Percentiles rank a stretch among this genome's conserved stretches.
phyloP scores from a whole-genome alignment of 805 yeast genomes.

The Candida krabiensis region DNA sequence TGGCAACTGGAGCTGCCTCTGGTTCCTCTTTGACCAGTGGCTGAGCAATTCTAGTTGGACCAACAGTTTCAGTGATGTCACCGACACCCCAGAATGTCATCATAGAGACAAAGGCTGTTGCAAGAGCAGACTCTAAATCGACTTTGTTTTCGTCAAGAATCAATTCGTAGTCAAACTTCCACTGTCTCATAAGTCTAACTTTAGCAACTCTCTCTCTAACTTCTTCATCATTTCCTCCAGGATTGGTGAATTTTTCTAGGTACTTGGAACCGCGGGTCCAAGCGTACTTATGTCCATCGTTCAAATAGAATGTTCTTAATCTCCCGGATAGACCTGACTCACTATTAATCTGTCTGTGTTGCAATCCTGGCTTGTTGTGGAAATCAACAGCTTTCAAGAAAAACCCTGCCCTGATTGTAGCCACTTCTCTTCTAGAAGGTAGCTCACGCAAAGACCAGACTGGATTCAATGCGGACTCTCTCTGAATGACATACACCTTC shows the following conservation, averaged over 20 bases:
- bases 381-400: slow-evolving; percentile 46
- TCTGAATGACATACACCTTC: slow-evolving; percentile 50
- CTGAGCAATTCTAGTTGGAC: slow-evolving; percentile 41
- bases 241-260: slow-evolving; percentile 53
- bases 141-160: slow-evolving; percentile 47
- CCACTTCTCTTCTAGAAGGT: slow-evolving; percentile 48
- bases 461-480: slow-evolving; percentile 46
- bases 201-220: slow-evolving; percentile 52
- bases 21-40: slow-evolving; percentile 5
- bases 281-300: slow-evolving; percentile 53
- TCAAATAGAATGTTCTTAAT: slow-evolving; percentile 47
- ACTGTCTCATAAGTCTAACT: slow-evolving; percentile 56
- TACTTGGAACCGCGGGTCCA: slow-evolving; percentile 56
- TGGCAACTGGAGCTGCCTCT: background rate
- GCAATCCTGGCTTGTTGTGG: slow-evolving; percentile 45
- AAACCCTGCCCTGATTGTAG: slow-evolving; percentile 52
- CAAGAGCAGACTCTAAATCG: slow-evolving; percentile 52
- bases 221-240: slow-evolving; percentile 58
- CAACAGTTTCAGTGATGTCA: slow-evolving; percentile 51
- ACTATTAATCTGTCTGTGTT: slow-evolving; percentile 42
- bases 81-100: slow-evolving; percentile 68
- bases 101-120: slow-evolving; percentile 64
- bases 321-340: slow-evolving; percentile 41
- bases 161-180: slow-evolving; percentile 60
- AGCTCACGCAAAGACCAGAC: slow-evolving; percentile 50